These are phyloP conservation scores for Mycogone perniciosa DNA, from an alignment of 2,329 filamentous ascomycete species.

Conservation along the genomic window DNA sequence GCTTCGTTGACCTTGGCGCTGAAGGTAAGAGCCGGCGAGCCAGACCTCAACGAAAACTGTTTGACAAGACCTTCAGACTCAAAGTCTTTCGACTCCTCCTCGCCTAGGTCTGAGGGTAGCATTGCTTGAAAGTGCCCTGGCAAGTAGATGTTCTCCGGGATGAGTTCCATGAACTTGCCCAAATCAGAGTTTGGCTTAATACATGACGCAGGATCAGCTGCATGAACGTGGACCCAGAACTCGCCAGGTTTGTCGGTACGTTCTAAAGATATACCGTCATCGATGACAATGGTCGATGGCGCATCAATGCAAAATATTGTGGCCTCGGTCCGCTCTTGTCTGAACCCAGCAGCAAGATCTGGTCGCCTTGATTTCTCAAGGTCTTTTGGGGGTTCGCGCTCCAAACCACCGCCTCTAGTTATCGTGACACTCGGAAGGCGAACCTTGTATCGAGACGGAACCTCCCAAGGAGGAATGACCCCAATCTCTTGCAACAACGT, in stretches of 20 bases:
- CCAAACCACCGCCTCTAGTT: constrained; percentile 36
- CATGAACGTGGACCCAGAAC: constrained; percentile 72
- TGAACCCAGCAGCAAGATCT: constrained; percentile 43
- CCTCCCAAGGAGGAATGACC: constrained; percentile 63
- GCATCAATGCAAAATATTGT: constrained; percentile 70
- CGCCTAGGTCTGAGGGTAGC: constrained; percentile 38
- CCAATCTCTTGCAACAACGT: constrained; percentile 72
- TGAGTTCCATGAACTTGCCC: constrained; percentile 54
- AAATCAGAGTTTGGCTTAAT: constrained; percentile 54
- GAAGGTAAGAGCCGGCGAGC: constrained; percentile 53
- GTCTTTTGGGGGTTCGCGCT: constrained; percentile 26
- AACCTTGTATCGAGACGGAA: constrained; percentile 55
- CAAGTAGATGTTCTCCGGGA: constrained; percentile 55
- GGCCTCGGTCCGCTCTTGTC: constrained; percentile 52
- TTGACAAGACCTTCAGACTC: constrained; percentile 37
- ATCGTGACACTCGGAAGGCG: constrained; percentile 46
- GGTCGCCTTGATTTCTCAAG: constrained; percentile 29
- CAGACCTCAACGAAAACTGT: constrained; percentile 47
- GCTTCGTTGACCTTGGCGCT: constrained; percentile 49
- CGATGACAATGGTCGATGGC: constrained; percentile 60
- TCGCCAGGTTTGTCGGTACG: constrained; percentile 44
- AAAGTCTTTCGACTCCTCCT: constrained; percentile 24
- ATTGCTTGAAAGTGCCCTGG: constrained; percentile 53
- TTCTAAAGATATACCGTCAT: constrained; percentile 73
- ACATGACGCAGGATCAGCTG: constrained; percentile 70